A percentile compares a stretch with the other conserved stretches of the same genome.
Conservation (phyloP, 805 yeast species). For the Candida oleophila region DNA sequence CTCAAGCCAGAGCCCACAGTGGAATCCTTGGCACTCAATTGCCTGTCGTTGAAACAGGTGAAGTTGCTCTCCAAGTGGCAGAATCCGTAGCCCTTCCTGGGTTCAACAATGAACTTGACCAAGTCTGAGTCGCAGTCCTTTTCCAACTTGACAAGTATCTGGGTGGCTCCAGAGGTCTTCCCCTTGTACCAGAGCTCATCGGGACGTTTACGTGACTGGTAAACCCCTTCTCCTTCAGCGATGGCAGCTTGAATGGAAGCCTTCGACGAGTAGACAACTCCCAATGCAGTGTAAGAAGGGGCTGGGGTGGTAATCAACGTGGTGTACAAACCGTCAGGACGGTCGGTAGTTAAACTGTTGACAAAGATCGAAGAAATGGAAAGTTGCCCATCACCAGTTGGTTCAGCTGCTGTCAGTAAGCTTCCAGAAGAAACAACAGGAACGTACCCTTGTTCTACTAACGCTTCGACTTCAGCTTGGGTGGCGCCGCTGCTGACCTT, state of each 20-base stretch:
- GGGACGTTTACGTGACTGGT: conserved; percentile 76
- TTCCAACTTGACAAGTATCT: conserved; percentile 62
- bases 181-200: conserved; percentile 97
- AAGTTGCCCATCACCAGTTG: conserved; percentile 18
- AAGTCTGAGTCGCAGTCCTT: conserved; percentile 94
- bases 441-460: conserved; percentile 28
- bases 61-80: conserved; percentile 77
- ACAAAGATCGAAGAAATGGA: conserved; percentile 47
- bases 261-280: conserved; percentile 85
- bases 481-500: conserved; percentile 11
- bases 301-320: conserved; percentile 80
- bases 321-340: conserved; percentile 81
- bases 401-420: conserved; percentile 20
- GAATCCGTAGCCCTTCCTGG: conserved; percentile 77
- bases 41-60: conserved; percentile 68
- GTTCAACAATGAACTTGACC: conserved; percentile 81
- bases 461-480: conserved; percentile 24
- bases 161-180: conserved; percentile 94
- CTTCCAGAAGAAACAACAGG: conserved; percentile 25
- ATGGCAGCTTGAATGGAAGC: conserved; percentile 83
- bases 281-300: conserved; percentile 53
- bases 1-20: conserved; percentile 66
- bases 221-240: conserved; percentile 80
- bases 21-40: conserved; percentile 24
- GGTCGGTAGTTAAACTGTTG: conserved; percentile 67